Percentiles rank a stretch among this genome's conserved stretches.
Conservation (phyloP, 2,329 filamentous ascomycete species). For the Cladophialophora psammophila region DNA sequence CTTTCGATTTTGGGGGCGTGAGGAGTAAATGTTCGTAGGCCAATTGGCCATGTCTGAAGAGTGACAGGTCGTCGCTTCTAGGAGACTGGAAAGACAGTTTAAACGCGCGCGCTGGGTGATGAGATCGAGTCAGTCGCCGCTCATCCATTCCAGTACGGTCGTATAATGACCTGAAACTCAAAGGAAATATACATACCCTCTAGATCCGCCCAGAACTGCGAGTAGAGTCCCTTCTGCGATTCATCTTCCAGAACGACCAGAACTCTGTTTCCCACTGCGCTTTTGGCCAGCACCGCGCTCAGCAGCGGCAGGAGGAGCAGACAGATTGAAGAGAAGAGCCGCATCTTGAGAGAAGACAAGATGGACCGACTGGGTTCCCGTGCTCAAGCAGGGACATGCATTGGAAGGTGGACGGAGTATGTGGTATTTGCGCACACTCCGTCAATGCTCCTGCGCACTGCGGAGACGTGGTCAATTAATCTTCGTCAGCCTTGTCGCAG, state of each 20-base stretch:
- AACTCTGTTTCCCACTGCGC: conserved; percentile 78
- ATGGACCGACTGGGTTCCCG: conserved; percentile 8
- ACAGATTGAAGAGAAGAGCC: conserved; percentile 67
- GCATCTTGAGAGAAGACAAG: conserved; percentile 63
- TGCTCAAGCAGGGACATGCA: conserved; percentile 23
- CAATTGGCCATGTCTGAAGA: conserved; percentile 87
- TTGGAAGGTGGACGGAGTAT: conserved; percentile 5
- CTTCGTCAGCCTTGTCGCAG: conserved; percentile 18
- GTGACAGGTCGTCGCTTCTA: conserved; percentile 75
- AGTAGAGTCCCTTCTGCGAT: conserved; percentile 81
- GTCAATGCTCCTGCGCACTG: conserved; percentile 5
- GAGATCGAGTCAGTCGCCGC: conserved; percentile 25
- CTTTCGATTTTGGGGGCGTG: conserved; percentile 89
- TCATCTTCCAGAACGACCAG: conserved; percentile 86
- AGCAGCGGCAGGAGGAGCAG: conserved; percentile 69
- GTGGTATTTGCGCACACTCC: neutral
- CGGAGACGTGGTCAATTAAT: conserved; percentile 23
- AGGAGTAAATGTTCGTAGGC: conserved; percentile 90
- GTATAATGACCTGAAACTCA: neutral
- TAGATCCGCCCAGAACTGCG: conserved; percentile 69
- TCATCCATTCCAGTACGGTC: neutral
- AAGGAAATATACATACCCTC: conserved; percentile 47
- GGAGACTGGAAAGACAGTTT: conserved; percentile 81
- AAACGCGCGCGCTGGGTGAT: conserved; percentile 76
- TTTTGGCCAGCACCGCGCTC: conserved; percentile 75